These are phyloP conservation scores for Hordeum pubiflorum DNA, from an alignment of 202 grass and related monocot species.

Conservation along the genomic window DNA sequence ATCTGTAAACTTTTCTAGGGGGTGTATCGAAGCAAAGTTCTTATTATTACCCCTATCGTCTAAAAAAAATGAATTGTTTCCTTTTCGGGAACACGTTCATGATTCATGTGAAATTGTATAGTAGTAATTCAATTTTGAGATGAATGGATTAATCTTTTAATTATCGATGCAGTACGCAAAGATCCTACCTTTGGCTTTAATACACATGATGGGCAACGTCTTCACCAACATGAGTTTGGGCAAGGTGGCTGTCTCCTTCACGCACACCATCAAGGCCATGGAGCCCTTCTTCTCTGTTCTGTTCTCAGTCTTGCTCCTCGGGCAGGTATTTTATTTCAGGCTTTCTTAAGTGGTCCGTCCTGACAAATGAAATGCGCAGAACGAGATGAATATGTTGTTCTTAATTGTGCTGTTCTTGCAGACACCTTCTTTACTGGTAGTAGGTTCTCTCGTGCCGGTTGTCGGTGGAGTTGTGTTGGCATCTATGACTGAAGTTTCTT, in stretches of 20 bases:
- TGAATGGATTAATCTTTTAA: neutral
- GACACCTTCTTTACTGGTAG: slow-evolving; percentile 45
- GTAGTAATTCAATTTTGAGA: neutral
- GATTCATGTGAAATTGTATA: neutral
- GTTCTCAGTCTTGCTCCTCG: slow-evolving; percentile 57
- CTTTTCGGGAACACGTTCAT: neutral
- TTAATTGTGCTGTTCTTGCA: slow-evolving; percentile 21
- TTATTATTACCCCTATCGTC: neutral
- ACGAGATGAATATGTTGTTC: neutral
- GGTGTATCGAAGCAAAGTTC: too few relatives aligned
- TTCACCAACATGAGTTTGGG: slow-evolving; percentile 84
- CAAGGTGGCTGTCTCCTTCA: slow-evolving; percentile 74
- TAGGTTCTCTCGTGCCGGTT: slow-evolving; percentile 60
- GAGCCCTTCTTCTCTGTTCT: slow-evolving; percentile 78
- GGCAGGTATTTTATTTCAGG: slow-evolving; percentile 28
- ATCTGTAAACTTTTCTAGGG: too few relatives aligned
- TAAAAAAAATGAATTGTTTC: neutral
- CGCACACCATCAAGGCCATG: slow-evolving; percentile 79
- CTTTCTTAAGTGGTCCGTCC: neutral
- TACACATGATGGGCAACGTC: slow-evolving; percentile 53
- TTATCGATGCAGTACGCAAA: slow-evolving; percentile 12
- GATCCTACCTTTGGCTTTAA: slow-evolving; percentile 17
- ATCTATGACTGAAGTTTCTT: slow-evolving; percentile 86
- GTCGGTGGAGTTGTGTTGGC: slow-evolving; percentile 81
- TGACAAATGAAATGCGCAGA: neutral